Conservation (phyloP, 306 rosid species). For the Pyrus bretschneideri region DNA sequence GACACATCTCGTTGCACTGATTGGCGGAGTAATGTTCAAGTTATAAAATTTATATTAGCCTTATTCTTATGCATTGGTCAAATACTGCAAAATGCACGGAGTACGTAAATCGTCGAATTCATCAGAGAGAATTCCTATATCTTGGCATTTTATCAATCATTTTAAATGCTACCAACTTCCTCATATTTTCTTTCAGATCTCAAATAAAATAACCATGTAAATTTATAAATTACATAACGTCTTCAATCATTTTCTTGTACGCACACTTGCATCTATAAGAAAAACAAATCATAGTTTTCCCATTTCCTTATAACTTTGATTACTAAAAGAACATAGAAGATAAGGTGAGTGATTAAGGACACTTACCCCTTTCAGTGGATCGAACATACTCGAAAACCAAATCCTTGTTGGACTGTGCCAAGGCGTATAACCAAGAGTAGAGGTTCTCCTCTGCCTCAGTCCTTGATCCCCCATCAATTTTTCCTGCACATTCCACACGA, state of each 20-base stretch:
- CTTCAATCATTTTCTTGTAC: not conserved
- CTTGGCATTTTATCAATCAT: not conserved
- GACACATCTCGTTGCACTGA: too few relatives aligned
- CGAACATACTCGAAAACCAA: conserved; percentile 70
- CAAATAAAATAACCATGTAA: not conserved
- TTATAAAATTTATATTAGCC: not conserved
- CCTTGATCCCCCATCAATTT: conserved; percentile 55
- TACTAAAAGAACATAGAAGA: not conserved
- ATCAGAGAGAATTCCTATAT: not conserved
- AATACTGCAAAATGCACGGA: not conserved
- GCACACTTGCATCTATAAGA: not conserved
- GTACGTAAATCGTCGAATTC: not conserved
- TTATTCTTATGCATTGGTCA: not conserved
- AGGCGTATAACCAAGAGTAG: conserved; percentile 60
- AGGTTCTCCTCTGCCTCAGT: conserved; percentile 71
- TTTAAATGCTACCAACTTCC: not conserved
- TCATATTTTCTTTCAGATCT: not conserved
- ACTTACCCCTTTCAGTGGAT: conserved; percentile 78
- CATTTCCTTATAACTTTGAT: not conserved
- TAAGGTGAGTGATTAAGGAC: not conserved
- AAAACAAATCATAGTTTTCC: not conserved
- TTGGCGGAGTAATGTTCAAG: too few relatives aligned
- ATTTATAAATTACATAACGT: not conserved
- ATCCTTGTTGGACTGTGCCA: conserved; percentile 60
- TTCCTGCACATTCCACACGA: conserved; percentile 33